Base-by-base conservation (phyloP, 306 rosid genomes). In the Morella rubra region DNA sequence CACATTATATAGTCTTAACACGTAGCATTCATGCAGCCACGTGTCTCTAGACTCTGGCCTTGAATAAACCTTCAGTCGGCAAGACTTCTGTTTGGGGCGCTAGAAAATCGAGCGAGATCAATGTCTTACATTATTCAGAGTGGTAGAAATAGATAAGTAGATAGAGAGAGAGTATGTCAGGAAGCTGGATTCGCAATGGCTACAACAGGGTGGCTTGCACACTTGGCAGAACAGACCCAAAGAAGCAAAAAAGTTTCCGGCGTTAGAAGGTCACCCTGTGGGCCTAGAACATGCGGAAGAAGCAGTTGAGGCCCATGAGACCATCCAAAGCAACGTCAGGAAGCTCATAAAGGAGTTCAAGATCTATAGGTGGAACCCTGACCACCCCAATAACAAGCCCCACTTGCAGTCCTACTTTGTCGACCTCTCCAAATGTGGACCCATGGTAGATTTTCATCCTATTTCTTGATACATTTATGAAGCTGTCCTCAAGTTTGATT, bases 281-380 rank as follows among this genome's bases (percentile, higher is more conserved):
- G 85, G 81, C 42, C 83, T 80, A 70, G 19, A 20, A 60, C 75
- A 77, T 37, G 86, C 82, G 74, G 71, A 71, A 62, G 69, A 41
- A 69, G 88, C 84, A 40, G 40, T 71, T 11, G 77, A 71, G 40
- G 69, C 83, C 61, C 80, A 79, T 52, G 77, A 14, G 1, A 40
- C 72, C 10, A 15, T 68, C 18, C 66, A 49, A 52, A 67, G 18
- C 6, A 82, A 77, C 53, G 51, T 19, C 41, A 2, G 15, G 42
- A 47, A 10, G 20, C 44, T 66, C 5, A 32, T 24, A 2, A 84
- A 76, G 80, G 88, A 87, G 81, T 82, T 87, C 77, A 51, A 54
- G 69, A 71, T 84, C 3, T 84, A 81, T 46, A 66, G 88, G 58
- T 82, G 86, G 88, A 84, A 41, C 79, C 88, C 86, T 24, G 69